Evolutionary conservation across 257 asterid genomes (phyloP).

Genomic region (Plantago elongata): DNA sequence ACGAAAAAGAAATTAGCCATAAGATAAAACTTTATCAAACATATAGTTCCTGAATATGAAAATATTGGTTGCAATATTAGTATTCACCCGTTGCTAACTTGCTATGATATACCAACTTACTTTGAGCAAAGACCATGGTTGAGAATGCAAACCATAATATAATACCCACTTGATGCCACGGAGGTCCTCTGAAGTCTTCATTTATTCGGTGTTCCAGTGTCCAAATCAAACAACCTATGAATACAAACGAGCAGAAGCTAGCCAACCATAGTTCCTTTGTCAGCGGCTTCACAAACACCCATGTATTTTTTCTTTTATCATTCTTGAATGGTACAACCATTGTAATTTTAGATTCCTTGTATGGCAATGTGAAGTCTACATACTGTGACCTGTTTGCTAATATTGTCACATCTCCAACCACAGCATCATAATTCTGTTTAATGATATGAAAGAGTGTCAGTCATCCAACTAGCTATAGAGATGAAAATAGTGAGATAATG

Average conservation of each 20-base stretch:
- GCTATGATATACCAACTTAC: slow-evolving; percentile 25
- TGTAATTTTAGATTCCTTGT: slow-evolving; percentile 27
- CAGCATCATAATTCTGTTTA: slow-evolving; percentile 35
- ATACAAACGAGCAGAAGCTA: slow-evolving; percentile 30
- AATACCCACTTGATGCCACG: slow-evolving; percentile 45
- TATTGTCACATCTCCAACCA: slow-evolving; percentile 35
- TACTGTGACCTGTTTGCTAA: slow-evolving; percentile 31
- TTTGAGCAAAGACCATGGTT: slow-evolving; percentile 48
- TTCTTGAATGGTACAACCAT: slow-evolving; percentile 30
- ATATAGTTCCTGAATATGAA: not conserved
- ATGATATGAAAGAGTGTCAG: slow-evolving; percentile 1
- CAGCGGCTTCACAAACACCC: slow-evolving; percentile 35
- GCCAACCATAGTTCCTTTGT: slow-evolving; percentile 36
- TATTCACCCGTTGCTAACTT: not conserved
- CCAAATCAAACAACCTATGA: slow-evolving; percentile 32
- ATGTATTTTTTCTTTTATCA: slow-evolving; percentile 24
- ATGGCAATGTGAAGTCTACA: slow-evolving; percentile 44
- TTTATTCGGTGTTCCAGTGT: slow-evolving; percentile 34
- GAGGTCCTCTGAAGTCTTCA: slow-evolving; percentile 37
- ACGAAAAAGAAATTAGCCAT: not conserved
- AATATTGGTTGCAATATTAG: too few species aligned
- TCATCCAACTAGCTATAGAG: not conserved
- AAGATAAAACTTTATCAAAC: not conserved
- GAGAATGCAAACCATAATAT: slow-evolving; percentile 53
- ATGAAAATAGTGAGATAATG: not conserved